Evolutionary conservation across 768 basidiomycete species (phyloP).

Genomic region (Grammothele lineata): DNA sequence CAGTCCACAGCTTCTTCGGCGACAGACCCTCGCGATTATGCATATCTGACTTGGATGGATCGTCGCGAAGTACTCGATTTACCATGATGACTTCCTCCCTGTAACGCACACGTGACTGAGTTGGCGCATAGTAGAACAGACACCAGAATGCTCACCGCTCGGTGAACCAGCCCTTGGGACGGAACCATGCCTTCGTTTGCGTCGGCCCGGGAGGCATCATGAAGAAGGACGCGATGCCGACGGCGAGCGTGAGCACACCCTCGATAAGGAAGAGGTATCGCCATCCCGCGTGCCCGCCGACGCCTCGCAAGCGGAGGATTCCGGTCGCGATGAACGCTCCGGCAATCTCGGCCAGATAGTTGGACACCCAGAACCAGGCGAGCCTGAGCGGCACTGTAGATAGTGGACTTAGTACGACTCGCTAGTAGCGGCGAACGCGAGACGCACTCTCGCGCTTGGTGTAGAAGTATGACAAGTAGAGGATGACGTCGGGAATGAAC

Average conservation of each 20-base stretch:
- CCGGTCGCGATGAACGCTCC: slow-evolving; percentile 64
- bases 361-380: slow-evolving; percentile 65
- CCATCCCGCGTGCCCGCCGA: slow-evolving; percentile 52
- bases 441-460: slow-evolving; percentile 49
- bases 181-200: slow-evolving; percentile 54
- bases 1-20: slow-evolving; percentile 42
- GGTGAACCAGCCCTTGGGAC: slow-evolving; percentile 63
- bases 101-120: background rate
- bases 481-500: slow-evolving; percentile 63
- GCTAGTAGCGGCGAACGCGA: no score
- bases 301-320: slow-evolving; percentile 51
- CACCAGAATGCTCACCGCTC: slow-evolving; percentile 36
- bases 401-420: background rate
- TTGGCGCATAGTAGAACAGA: background rate
- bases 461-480: slow-evolving; percentile 66
- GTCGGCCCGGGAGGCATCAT: slow-evolving; percentile 62
- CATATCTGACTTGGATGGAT: slow-evolving; percentile 65
- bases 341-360: slow-evolving; percentile 49
- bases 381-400: slow-evolving; percentile 50
- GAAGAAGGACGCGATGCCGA: slow-evolving; percentile 50
- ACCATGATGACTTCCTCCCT: slow-evolving; percentile 64
- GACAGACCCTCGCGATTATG: slow-evolving; percentile 64
- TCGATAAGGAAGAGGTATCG: slow-evolving; percentile 56
- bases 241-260: slow-evolving; percentile 44
- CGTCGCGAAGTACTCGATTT: slow-evolving; percentile 57